Evolutionary conservation across 768 basidiomycete species (phyloP), one percentile per base, ranked within the genome.

Genomic region (Phanerodontia chrysosporium): DNA sequence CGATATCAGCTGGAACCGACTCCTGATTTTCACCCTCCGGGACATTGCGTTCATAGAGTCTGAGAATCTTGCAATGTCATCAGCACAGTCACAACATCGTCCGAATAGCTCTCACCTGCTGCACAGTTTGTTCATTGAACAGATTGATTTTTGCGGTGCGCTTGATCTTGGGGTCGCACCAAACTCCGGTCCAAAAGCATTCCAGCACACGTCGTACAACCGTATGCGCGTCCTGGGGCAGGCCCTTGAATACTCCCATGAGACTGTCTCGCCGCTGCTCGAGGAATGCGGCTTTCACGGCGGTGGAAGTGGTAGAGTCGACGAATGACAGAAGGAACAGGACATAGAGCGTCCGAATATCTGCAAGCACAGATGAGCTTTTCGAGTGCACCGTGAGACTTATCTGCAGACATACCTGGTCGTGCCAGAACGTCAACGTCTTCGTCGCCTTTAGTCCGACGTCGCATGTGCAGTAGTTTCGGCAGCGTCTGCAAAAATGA

Each of bases 341-440:
- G 39, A 92, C 69, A 51, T 87, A 91, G 3, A 88, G 76, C 0
- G 90, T 90, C 36, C 92, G 82, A 46, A 95, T 93, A 69, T 95
- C 93, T 89, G 65, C 29, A 56, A 49, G 53, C 4, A 28, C 22
- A 7, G 18, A 7, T 16, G 35, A 53, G 29, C 22, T 28, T 39
- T 18, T 24, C 30, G 3, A 18, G 13, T 35, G 8, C 28, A 44
- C n/a, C 22, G 54, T 39, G 13, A 29, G 16, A 18, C n/a, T n/a
- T n/a, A n/a, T n/a, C n/a, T n/a, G n/a, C 24, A 51, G 46, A 24
- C n/a, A 35, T 48, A 85, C 89, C 89, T 63, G 90, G 89, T 66
- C 78, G 77, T 0, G 69, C 64, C 0, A 89, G 72, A 2, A 76
- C 70, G 57, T 82, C 75, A 0, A 66, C 64, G 3, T 61, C 55